Base-by-base conservation (phyloP, 768 basidiomycete species). In the Auricularia sp. region DNA sequence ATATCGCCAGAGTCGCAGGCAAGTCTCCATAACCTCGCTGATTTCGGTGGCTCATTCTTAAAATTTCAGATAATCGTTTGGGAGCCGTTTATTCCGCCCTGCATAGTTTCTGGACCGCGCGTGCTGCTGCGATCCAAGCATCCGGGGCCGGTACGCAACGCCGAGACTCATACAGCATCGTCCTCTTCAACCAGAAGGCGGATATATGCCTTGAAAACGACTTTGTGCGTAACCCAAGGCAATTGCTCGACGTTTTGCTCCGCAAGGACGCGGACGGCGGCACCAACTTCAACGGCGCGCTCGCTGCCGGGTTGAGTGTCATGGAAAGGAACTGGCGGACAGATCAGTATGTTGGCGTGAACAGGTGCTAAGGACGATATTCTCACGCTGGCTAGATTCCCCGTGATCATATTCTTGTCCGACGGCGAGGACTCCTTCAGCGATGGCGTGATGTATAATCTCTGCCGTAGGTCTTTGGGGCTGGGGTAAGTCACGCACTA, bases 11-110 rank as follows among this genome's bases (percentile, higher is more conserved):
- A 5, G 56, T 59, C 10, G 56, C 56, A 29, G 34, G 56, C 23
- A 59, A 33, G 56, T 23, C 3, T 4, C 12, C 7, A 29, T 18
- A 8, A 29, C 56, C 23, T 33, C 23, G 34, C 4, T 14, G 23
- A 8, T 34, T 10, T 33, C 7, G 56, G 6, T 16, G 18, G 47
- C 21, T 23, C 11, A 23, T 8, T 10, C 54, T 2, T 12, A 59
- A 7, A 34, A 29, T 59, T 12, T 35, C 18, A 59, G 56, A 83
- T 64, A 81, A 87, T 66, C 73, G 85, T 36, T 76, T 85, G 18
- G 85, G 85, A 0, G 84, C 85, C 0, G 86, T 85, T 0, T 81
- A 80, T 47, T 82, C 84, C 0, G 80, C 85, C 0, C 67, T 86
- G 8, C 70, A 83, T 62, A 74, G 75, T 16, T 87, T 87, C 70